Conservation (phyloP, 2,329 filamentous ascomycete genomes). For the Paracoccidioides lutzii region DNA sequence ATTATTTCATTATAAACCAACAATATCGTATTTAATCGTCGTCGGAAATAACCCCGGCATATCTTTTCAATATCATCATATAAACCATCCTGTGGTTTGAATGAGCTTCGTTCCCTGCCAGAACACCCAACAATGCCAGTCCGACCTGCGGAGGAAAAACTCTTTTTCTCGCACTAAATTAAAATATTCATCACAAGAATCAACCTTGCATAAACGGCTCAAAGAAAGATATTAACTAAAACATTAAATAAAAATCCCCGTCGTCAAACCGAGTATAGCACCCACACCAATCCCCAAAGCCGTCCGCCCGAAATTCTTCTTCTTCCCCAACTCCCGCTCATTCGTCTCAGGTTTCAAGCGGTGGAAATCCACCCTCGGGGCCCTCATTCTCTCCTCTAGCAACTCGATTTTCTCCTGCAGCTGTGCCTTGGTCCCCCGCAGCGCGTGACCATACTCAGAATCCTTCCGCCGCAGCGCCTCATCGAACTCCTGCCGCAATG, state of each 20-base stretch:
- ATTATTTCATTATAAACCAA: too few species aligned
- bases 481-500: not conserved
- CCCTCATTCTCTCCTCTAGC: not conserved
- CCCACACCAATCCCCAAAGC: constrained; percentile 1
- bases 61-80: too few species aligned
- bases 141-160: too few species aligned
- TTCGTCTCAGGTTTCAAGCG: not conserved
- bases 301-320: not conserved
- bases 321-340: not conserved
- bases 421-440: not conserved
- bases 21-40: too few species aligned
- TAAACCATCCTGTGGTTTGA: too few species aligned
- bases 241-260: not conserved
- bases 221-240: too few species aligned
- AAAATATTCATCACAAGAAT: not conserved
- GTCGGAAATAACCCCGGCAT: too few species aligned
- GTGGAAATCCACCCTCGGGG: not conserved
- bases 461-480: not conserved
- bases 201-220: not conserved
- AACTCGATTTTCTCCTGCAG: not conserved
- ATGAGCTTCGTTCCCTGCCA: too few species aligned
- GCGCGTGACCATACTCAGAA: not conserved
- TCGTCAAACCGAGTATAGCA: not conserved
- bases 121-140: too few species aligned
- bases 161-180: too few species aligned